Conservation (phyloP, 1,139 yeast genomes). For the Kodamaea anthophila region DNA sequence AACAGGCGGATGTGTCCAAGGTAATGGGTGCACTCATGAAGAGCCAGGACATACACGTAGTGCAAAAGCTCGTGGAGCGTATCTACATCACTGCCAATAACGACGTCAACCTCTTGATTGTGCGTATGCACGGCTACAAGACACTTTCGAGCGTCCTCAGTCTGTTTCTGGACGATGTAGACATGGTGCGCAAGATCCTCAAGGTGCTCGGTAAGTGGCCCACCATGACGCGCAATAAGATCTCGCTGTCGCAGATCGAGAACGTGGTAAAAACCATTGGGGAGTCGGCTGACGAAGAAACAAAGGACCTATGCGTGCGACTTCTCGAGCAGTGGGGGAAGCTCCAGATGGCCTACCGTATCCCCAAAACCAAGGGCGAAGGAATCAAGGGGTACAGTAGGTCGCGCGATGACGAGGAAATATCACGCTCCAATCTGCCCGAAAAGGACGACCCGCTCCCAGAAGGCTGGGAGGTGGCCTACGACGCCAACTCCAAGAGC, state of each 20-base stretch:
- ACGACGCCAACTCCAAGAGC: constrained; percentile 33
- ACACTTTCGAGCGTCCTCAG: constrained; percentile 58
- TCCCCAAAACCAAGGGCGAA: constrained; percentile 45
- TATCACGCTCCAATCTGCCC: too few species aligned
- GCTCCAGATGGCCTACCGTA: constrained; percentile 77
- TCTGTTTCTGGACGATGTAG: constrained; percentile 26
- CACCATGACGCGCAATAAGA: constrained; percentile 70
- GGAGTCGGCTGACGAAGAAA: constrained; percentile 23
- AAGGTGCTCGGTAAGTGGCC: constrained; percentile 71
- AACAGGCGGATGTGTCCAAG: constrained; percentile 59
- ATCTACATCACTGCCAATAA: constrained; percentile 51
- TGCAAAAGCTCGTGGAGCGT: constrained; percentile 62
- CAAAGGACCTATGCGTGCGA: constrained; percentile 32
- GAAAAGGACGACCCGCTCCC: constrained; percentile 39
- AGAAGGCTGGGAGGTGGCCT: constrained; percentile 49
- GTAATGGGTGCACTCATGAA: constrained; percentile 82
- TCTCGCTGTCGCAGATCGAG: constrained; percentile 75
- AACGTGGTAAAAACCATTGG: constrained; percentile 48
- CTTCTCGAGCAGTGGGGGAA: constrained; percentile 66
- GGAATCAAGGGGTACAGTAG: constrained; percentile 27
- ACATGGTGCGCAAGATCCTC: constrained; percentile 42
- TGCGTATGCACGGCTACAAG: constrained; percentile 83
- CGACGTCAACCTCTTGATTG: constrained; percentile 52
- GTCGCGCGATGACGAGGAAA: constrained; percentile 12
- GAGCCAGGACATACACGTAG: constrained; percentile 62